Conservation (phyloP, 306 rosid genomes). For the Lathyrus tuberosus region DNA sequence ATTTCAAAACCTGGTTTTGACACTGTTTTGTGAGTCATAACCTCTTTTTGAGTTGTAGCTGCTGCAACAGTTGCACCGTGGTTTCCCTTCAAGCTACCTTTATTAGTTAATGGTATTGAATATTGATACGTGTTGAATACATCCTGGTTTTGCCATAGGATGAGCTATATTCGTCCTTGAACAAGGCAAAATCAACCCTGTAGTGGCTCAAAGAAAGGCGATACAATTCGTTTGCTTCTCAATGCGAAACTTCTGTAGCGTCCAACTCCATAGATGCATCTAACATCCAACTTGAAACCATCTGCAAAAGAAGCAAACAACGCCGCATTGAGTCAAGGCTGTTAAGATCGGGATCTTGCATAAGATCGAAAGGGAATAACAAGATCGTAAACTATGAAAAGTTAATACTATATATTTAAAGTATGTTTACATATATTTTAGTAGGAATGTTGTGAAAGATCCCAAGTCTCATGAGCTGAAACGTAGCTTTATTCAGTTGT, state of each 20-base stretch:
- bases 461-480: neutral
- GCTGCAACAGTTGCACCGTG: neutral
- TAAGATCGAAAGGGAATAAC: no score
- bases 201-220: neutral
- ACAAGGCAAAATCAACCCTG: neutral
- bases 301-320: neutral
- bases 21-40: neutral
- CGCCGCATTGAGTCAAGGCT: neutral
- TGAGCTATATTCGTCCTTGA: neutral
- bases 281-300: neutral
- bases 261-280: neutral
- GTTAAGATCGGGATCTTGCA: no score
- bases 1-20: slow-evolving; percentile 13
- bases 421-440: no score
- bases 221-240: neutral
- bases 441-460: neutral
- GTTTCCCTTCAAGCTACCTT: neutral
- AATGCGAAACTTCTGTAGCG: neutral
- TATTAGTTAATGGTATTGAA: neutral
- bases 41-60: neutral
- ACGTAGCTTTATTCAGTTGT: neutral
- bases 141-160: no score
- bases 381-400: no score
- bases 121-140: no score
- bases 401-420: no score